Conservation (phyloP, 306 rosid genomes). For the Casuarina equisetifolia region DNA sequence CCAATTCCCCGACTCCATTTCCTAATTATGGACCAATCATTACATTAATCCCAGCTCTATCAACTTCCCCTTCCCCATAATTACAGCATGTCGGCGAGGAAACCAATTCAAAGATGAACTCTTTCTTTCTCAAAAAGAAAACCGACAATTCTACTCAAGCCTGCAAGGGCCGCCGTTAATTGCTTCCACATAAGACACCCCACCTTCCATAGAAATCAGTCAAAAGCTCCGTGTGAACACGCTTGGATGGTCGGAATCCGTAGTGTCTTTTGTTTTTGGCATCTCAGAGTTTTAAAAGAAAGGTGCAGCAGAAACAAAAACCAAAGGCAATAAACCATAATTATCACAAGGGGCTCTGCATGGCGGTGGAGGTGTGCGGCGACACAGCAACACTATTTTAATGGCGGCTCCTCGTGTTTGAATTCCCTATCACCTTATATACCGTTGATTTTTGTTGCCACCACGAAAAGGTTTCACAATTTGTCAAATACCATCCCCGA, state of each 20-base stretch:
- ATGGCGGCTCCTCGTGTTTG: conserved; percentile 28
- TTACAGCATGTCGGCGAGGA: conserved; percentile 19
- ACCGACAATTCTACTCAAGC: not conserved
- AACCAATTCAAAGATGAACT: conserved; percentile 39
- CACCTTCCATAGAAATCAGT: not conserved
- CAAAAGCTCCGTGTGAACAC: conserved; percentile 24
- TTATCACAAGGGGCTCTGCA: not conserved
- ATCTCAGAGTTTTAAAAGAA: not conserved
- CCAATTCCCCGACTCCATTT: not conserved
- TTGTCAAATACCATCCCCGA: conserved; percentile 25
- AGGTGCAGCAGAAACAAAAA: not conserved
- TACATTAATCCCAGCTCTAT: not conserved
- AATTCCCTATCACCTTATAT: conserved; percentile 17
- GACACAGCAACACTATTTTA: conserved; percentile 4
- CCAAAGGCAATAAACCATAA: too few relatives aligned
- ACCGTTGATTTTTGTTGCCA: not conserved
- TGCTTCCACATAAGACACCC: not conserved
- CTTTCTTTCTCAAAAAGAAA: not conserved
- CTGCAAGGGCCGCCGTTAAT: not conserved
- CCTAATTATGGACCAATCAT: conserved; percentile 4
- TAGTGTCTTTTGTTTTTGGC: not conserved
- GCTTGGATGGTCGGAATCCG: not conserved
- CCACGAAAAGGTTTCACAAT: conserved; percentile 6
- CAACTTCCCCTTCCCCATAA: not conserved
- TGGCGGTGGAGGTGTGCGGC: not conserved